Conservation (phyloP, 192 early-diverging fungal species). For the Lobosporangium transversale region DNA sequence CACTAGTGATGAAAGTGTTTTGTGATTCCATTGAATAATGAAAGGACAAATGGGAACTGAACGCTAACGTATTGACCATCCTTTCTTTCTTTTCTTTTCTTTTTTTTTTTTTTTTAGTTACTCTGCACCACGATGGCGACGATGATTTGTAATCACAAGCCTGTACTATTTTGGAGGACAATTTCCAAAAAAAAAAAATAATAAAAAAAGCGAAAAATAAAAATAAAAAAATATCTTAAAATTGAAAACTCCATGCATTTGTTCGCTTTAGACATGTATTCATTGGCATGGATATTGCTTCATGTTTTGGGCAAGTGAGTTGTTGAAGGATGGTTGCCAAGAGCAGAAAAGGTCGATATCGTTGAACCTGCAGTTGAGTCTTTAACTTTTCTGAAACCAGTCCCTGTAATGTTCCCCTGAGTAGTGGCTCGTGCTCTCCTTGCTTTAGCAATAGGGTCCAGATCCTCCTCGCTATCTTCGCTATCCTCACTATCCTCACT, state of each 20-base stretch:
- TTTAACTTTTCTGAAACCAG: background rate
- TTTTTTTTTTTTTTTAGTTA: conserved; percentile 51
- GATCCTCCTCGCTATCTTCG: conserved; percentile 17
- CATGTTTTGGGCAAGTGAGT: conserved; percentile 6
- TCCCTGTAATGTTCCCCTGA: background rate
- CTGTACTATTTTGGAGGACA: conserved; percentile 7
- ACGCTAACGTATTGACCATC: background rate
- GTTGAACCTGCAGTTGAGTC: conserved; percentile 12
- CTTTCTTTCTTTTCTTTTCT: conserved; percentile 6
- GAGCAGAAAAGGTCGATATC: conserved; percentile 37
- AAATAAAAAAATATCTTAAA: too few species aligned
- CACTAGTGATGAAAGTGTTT: too few species aligned
- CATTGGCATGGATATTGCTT: too few species aligned
- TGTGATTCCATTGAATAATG: background rate
- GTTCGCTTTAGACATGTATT: too few species aligned
- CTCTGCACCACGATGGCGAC: conserved; percentile 67
- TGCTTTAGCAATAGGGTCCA: conserved; percentile 47
- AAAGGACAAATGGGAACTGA: background rate
- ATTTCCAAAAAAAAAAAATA: conserved; percentile 1
- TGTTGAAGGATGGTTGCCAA: conserved; percentile 28
- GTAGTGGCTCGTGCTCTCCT: conserved; percentile 23
- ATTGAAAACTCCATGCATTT: too few species aligned
- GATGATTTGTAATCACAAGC: conserved; percentile 44
- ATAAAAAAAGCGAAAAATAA: too few species aligned
- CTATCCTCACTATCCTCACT: conserved; percentile 10